These are phyloP conservation scores for Hypholoma sublateritium DNA, from an alignment of 768 basidiomycete species.

Conservation along the genomic window DNA sequence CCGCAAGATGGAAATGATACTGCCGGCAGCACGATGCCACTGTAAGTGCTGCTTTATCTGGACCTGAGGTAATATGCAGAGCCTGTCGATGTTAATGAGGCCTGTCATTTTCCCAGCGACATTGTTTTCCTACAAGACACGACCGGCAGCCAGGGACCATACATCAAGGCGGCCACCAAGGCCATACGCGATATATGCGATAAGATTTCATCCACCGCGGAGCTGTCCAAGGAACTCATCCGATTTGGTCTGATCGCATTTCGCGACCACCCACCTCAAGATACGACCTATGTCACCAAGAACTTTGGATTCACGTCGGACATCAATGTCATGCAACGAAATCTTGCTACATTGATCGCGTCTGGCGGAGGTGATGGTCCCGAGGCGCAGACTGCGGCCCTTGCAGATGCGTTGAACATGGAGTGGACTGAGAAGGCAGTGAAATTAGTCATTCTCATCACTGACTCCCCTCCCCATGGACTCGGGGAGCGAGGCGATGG, in stretches of 20 bases:
- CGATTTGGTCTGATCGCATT: constrained; percentile 54
- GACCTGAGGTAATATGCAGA: neutral
- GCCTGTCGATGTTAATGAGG: neutral
- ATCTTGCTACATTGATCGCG: constrained; percentile 40
- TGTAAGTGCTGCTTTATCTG: constrained; percentile 5
- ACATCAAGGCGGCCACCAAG: constrained; percentile 41
- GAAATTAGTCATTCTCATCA: constrained; percentile 57
- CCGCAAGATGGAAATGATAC: constrained; percentile 2
- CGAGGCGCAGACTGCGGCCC: constrained; percentile 56
- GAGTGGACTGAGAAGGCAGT: constrained; percentile 49
- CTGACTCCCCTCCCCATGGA: constrained; percentile 62
- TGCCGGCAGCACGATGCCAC: constrained; percentile 6
- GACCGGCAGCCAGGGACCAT: constrained; percentile 44
- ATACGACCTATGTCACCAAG: constrained; percentile 49
- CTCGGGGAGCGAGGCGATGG: constrained; percentile 55
- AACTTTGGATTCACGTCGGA: constrained; percentile 50
- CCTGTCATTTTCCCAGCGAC: constrained; percentile 29
- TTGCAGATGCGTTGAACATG: constrained; percentile 46
- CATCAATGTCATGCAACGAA: constrained; percentile 41
- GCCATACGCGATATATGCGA: constrained; percentile 52
- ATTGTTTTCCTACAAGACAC: constrained; percentile 53
- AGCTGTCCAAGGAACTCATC: constrained; percentile 42
- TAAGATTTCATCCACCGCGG: constrained; percentile 48
- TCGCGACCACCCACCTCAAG: constrained; percentile 59
- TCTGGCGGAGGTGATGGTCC: constrained; percentile 54